A percentile compares a stretch with the other conserved stretches of the same genome.
Conservation (phyloP, 768 basidiomycete species). For the Boletus vinaceobasis region DNA sequence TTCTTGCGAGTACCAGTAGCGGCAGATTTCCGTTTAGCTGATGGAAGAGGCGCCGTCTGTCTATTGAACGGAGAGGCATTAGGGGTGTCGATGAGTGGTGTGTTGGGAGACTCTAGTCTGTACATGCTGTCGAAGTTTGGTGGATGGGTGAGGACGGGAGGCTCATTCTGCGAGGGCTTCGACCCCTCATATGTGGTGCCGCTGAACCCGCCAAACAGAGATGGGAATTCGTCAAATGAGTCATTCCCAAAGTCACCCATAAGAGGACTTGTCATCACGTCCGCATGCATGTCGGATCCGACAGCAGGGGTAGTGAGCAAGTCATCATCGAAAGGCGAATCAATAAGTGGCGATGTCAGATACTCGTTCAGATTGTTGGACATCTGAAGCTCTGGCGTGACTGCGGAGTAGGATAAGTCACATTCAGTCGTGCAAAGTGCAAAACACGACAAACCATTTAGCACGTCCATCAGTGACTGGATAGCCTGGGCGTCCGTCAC, state of each 20-base stretch:
- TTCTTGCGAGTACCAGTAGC: constrained; percentile 75
- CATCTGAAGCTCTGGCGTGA: constrained; percentile 38
- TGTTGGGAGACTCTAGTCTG: constrained; percentile 46
- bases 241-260: constrained; percentile 34
- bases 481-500: constrained; percentile 31
- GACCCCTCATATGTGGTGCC: constrained; percentile 12
- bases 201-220: constrained; percentile 31
- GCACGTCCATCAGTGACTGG: constrained; percentile 37
- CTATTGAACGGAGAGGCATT: constrained; percentile 27
- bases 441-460: constrained; percentile 32
- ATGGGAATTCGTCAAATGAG: constrained; percentile 30
- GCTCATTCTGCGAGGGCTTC: constrained; percentile 13
- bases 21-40: constrained; percentile 24
- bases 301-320: constrained; percentile 43
- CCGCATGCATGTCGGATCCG: constrained; percentile 35
- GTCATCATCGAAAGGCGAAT: constrained; percentile 45
- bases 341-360: constrained; percentile 46
- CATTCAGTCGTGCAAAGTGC: accelerated
- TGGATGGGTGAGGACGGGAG: constrained; percentile 7
- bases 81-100: constrained; percentile 45
- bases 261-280: constrained; percentile 42
- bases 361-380: constrained; percentile 39
- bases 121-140: constrained; percentile 39
- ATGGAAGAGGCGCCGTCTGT: constrained; percentile 14
- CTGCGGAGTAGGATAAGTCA: neutral